These are phyloP conservation scores for Coemansia sp. DNA, from an alignment of 371 early-diverging fungal species.

Conservation along the genomic window DNA sequence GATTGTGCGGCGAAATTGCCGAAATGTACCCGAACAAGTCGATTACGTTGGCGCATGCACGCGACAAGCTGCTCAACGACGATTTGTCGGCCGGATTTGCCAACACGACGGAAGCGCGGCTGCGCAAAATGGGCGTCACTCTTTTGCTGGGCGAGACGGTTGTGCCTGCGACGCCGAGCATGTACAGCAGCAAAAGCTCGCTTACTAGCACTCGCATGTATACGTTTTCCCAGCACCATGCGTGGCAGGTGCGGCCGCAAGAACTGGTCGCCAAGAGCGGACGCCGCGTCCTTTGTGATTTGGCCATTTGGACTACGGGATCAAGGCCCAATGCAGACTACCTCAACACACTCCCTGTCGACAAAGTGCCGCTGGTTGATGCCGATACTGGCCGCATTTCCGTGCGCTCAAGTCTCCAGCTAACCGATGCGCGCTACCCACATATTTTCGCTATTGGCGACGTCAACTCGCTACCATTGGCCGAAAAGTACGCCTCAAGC, in stretches of 20 bases:
- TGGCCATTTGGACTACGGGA: constrained; percentile 35
- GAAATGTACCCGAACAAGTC: constrained; percentile 64
- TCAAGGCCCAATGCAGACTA: constrained; percentile 34
- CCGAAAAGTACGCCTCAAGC: constrained; percentile 44
- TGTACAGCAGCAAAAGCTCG: constrained; percentile 15
- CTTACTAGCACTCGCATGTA: constrained; percentile 1
- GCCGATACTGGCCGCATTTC: constrained; percentile 56
- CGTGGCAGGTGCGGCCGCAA: constrained; percentile 24
- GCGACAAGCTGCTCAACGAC: constrained; percentile 33
- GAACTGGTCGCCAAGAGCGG: constrained; percentile 16
- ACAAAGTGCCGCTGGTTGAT: constrained; percentile 18
- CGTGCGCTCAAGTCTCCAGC: constrained; percentile 65
- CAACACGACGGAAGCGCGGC: constrained; percentile 10
- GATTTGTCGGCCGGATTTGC: constrained; percentile 30
- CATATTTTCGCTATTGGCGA: constrained; percentile 71
- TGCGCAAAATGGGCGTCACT: constrained; percentile 37
- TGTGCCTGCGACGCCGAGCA: constrained; percentile 8
- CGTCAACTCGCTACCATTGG: constrained; percentile 50
- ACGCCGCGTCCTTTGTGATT: constrained; percentile 20
- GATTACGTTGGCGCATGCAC: constrained; percentile 60
- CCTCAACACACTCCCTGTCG: constrained; percentile 15
- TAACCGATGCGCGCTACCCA: constrained; percentile 60
- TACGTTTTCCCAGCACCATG: not conserved
- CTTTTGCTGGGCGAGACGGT: constrained; percentile 29
- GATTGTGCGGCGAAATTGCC: constrained; percentile 68